These are phyloP conservation scores for Handroanthus guayacan DNA, from an alignment of 257 asterid genomes.

Conservation along the genomic window DNA sequence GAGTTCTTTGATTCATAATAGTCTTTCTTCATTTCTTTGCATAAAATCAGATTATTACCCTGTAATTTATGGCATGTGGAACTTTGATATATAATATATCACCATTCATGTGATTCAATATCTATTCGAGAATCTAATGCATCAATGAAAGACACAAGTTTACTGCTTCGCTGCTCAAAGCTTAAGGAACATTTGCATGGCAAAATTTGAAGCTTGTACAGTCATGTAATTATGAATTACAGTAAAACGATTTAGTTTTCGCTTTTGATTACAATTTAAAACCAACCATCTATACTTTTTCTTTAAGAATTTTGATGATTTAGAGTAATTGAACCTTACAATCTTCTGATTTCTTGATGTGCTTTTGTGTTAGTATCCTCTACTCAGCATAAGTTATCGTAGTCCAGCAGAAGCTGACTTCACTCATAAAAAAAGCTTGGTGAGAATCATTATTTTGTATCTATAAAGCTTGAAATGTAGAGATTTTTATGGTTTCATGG, in stretches of 20 bases:
- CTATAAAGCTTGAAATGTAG: no score
- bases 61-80: constrained; percentile 26
- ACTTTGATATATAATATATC: constrained; percentile 25
- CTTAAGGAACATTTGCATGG: constrained; percentile 5
- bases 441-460: constrained; percentile 35
- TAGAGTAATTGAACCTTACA: constrained; percentile 2
- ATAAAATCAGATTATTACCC: neutral
- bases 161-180: constrained; percentile 27
- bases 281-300: neutral
- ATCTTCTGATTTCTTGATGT: constrained; percentile 39
- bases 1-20: constrained; percentile 23
- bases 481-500: no score
- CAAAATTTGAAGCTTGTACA: neutral
- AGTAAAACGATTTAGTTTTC: constrained; percentile 11
- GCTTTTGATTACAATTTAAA: constrained; percentile 11
- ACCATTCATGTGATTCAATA: constrained; percentile 25
- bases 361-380: constrained; percentile 62
- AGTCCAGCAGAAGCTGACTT: constrained; percentile 72
- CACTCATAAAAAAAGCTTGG: constrained; percentile 63
- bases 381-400: constrained; percentile 77
- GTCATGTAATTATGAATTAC: constrained; percentile 27
- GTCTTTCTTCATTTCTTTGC: neutral
- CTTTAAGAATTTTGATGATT: constrained; percentile 20
- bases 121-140: constrained; percentile 14
- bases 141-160: neutral